phyloP scores from a whole-genome alignment of 345 rosid genomes.

The Boechera stricta region DNA sequence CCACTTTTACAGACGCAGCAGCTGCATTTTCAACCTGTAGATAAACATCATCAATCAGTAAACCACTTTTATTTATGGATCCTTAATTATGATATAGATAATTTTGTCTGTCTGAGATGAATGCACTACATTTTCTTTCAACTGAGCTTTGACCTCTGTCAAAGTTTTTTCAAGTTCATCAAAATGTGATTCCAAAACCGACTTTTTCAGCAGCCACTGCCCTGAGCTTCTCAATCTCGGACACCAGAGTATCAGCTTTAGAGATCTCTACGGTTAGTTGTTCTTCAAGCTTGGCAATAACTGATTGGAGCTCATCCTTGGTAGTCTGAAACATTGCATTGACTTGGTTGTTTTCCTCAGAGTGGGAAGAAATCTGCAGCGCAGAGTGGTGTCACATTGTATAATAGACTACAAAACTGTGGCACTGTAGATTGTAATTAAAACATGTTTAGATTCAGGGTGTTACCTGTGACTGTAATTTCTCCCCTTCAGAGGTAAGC shows the following conservation, averaged over 20 bases:
- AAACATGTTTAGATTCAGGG: background rate
- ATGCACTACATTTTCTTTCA: no score
- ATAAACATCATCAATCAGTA: no score
- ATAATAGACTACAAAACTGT: background rate
- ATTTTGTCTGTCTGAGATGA: no score
- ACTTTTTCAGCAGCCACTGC: constrained; percentile 60
- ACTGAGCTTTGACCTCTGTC: no score
- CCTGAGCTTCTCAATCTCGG: constrained; percentile 63
- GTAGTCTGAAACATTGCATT: constrained; percentile 63
- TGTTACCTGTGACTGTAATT: constrained; percentile 77
- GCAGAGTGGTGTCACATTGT: constrained; percentile 21
- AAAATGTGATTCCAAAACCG: no score
- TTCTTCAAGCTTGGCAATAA: constrained; percentile 67
- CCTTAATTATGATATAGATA: no score
- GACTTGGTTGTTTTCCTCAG: constrained; percentile 75
- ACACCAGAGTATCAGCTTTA: constrained; percentile 53
- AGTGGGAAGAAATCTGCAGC: constrained; percentile 68
- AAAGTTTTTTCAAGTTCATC: no score
- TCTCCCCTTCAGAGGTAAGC: constrained; percentile 68
- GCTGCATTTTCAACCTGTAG: no score
- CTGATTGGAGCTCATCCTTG: constrained; percentile 75
- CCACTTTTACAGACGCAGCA: no score
- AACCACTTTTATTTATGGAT: no score
- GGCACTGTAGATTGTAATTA: background rate
- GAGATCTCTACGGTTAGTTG: constrained; percentile 57